These are phyloP conservation scores for Hymenochaete sp. DNA, from an alignment of 1,284 basidiomycete species.

Conservation along the genomic window DNA sequence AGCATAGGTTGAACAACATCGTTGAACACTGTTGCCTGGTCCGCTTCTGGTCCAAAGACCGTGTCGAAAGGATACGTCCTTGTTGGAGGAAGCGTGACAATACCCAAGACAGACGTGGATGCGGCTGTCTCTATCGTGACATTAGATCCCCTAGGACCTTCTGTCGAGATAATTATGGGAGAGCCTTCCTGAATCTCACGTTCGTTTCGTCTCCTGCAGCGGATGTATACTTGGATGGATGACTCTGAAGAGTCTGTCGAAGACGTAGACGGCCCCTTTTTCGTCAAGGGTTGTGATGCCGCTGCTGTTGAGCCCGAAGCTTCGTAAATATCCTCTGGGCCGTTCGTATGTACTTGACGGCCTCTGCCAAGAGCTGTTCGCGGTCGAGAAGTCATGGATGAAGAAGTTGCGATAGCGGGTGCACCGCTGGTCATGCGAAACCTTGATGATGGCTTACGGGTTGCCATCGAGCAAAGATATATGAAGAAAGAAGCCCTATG, in stretches of 20 bases:
- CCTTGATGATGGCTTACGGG: conserved; percentile 13
- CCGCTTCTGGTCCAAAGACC: conserved; percentile 95
- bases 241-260: conserved; percentile 44
- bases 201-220: conserved; percentile 76
- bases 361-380: conserved; percentile 27
- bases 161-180: conserved; percentile 72
- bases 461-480: conserved; percentile 13
- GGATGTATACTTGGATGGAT: conserved; percentile 88
- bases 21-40: conserved; percentile 90
- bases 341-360: conserved; percentile 25
- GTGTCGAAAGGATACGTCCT: conserved; percentile 87
- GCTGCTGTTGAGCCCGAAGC: not conserved
- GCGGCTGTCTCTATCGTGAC: conserved; percentile 73
- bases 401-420: conserved; percentile 26
- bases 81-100: conserved; percentile 59
- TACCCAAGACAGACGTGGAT: conserved; percentile 54
- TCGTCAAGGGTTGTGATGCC: not conserved
- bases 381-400: conserved; percentile 20
- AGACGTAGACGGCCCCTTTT: conserved; percentile 3
- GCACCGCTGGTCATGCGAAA: conserved; percentile 18
- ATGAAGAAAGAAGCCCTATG: not conserved
- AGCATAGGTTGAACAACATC: conserved; percentile 92
- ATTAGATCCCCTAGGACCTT: conserved; percentile 63
- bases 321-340: conserved; percentile 21
- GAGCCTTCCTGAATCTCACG: conserved; percentile 76